Evolutionary conservation across 2,329 filamentous ascomycete genomes (phyloP), one percentile per base, ranked within the genome.

Genomic region (Alternaria atra): DNA sequence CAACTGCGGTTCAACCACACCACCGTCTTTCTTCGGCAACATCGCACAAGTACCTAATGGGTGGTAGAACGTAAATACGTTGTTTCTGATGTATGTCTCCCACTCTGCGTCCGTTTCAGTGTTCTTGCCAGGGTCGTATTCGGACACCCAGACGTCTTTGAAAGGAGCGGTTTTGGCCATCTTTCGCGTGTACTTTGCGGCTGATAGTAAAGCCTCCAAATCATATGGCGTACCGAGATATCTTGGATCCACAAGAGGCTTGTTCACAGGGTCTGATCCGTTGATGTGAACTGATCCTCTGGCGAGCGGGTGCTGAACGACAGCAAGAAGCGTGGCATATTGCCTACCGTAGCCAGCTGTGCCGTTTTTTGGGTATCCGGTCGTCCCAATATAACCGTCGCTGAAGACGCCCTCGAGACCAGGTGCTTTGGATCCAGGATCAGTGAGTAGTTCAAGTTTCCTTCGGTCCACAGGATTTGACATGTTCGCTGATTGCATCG

Each of bases 381-480:
- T 75, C 35, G 73, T 67, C 27, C 81, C 80, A 3, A 79, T 80
- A 63, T 81, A 83, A 2, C 79, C 79, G 58, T 83, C 80, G 2
- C 78, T 76, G 63, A 83, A 80, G 54, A 82, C 77, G 27, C 81
- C 60, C 65, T 83, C 80, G n/a, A 81, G 61, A 62, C 82, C 76
- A 1, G 80, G 79, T 6, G 80, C 72, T 25, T 60, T 52, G 2
- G 67, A 67, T 40, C 39, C 54, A n/a, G 64, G 30, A 13, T 66
- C 57, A 10, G 80, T 69, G 29, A 72, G 65, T 34, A 85, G 69
- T 46, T 80, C 55, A n/a, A 66, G 54, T 40, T 71, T 69, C 43
- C 64, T 68, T 42, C 51, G 60, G 32, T 67, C 60, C 23, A 66
- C 46, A 23, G 59, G 32, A 32, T 69, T 64, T 15, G 63, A 65